Evolutionary conservation across 192 early-diverging fungal genomes (phyloP).

Genomic region (Backusella psychrophila): DNA sequence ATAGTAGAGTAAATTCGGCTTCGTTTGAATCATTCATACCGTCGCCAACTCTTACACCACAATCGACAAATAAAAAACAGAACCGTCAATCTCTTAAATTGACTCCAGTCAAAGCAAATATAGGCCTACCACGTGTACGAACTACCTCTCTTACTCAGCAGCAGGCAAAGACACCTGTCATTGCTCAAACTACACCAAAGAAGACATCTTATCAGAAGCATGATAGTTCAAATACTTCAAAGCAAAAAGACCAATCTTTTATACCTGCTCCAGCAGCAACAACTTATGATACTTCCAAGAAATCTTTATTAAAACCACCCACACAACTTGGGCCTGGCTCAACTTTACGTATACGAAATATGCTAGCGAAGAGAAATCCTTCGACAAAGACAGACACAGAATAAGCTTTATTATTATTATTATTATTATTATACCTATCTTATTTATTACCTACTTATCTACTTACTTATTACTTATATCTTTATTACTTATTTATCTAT

Average conservation of each 20-base stretch:
- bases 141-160: background rate
- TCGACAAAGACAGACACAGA: background rate
- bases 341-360: slow-evolving; percentile 22
- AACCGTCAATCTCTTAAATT: background rate
- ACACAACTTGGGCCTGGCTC: slow-evolving; percentile 22
- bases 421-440: background rate
- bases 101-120: background rate
- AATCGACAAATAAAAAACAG: background rate
- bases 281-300: background rate
- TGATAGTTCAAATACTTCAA: background rate
- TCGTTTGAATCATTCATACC: background rate
- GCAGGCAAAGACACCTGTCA: background rate
- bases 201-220: background rate
- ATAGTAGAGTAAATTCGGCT: background rate
- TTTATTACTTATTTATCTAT: background rate
- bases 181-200: background rate
- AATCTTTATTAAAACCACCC: slow-evolving; percentile 20
- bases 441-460: background rate
- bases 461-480: background rate
- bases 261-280: background rate
- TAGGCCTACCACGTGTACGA: background rate
- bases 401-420: background rate
- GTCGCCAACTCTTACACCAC: background rate
- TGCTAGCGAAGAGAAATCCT: slow-evolving; percentile 21
- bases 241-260: background rate